These are phyloP conservation scores for Kodamaea kaohsiungensis DNA, from an alignment of 805 yeast species.

Conservation along the genomic window DNA sequence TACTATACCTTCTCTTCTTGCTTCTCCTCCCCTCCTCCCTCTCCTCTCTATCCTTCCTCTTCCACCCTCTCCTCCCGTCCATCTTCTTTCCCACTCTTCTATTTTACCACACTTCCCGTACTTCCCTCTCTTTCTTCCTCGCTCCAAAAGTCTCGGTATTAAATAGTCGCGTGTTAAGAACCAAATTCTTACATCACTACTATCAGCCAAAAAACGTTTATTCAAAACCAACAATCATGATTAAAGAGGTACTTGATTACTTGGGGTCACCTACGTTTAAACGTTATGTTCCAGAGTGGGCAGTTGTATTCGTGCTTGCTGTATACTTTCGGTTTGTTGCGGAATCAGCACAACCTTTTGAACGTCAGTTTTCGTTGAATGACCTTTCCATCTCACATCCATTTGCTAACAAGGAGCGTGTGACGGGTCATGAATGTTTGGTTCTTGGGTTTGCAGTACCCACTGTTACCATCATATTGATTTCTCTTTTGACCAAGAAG, in stretches of 20 bases:
- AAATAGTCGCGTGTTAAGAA: not conserved
- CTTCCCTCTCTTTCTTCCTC: not conserved
- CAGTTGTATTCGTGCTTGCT: slow-evolving; percentile 22
- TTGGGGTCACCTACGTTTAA: slow-evolving; percentile 11
- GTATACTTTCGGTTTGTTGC: slow-evolving; percentile 34
- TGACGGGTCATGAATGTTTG: slow-evolving; percentile 30
- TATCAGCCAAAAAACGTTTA: not conserved
- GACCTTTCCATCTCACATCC: slow-evolving; percentile 40
- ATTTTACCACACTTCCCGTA: not conserved
- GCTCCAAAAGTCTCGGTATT: not conserved
- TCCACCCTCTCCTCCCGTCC: not conserved
- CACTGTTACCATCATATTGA: slow-evolving; percentile 18
- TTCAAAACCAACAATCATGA: slow-evolving; percentile 6
- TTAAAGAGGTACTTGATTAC: slow-evolving; percentile 7
- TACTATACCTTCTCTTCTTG: too few species aligned
- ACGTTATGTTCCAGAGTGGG: slow-evolving; percentile 30
- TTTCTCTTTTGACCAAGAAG: slow-evolving; percentile 8
- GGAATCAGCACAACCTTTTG: slow-evolving; percentile 36
- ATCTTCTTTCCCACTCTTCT: not conserved
- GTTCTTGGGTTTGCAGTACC: slow-evolving; percentile 30
- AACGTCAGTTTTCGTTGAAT: slow-evolving; percentile 33
- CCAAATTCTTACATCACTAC: not conserved
- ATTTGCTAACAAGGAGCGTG: slow-evolving; percentile 33
- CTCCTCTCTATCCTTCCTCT: not conserved
- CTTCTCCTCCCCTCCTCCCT: not conserved